A percentile compares a stretch with the other conserved stretches of the same genome.
Conservation (phyloP, 2,329 filamentous ascomycete species). For the Apiospora phragmitis region DNA sequence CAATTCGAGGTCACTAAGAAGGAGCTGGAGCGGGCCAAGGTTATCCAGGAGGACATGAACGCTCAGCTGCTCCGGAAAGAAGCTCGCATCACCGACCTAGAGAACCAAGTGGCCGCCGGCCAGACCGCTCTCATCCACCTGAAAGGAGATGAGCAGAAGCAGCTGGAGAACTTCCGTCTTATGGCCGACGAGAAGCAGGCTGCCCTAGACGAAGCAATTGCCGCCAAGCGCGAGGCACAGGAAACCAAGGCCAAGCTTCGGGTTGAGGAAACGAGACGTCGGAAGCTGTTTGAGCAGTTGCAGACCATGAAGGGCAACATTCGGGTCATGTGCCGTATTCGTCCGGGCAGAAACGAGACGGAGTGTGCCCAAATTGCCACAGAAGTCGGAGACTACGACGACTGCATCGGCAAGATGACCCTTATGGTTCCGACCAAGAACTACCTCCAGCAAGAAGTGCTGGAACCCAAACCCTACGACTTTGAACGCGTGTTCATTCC, state of each 20-base stretch:
- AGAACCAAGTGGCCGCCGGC: slow-evolving; percentile 15
- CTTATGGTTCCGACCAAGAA: slow-evolving; percentile 81
- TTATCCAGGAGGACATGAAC: slow-evolving; percentile 19
- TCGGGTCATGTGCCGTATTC: slow-evolving; percentile 94
- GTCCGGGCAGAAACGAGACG: slow-evolving; percentile 63
- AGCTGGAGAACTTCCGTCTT: slow-evolving; percentile 17
- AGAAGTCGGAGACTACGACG: slow-evolving; percentile 60
- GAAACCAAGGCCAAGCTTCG: slow-evolving; percentile 21
- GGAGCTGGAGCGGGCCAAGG: slow-evolving; percentile 34
- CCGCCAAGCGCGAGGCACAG: slow-evolving; percentile 15
- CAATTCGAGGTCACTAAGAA: slow-evolving; percentile 67
- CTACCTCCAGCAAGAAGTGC: slow-evolving; percentile 68
- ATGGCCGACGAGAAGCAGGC: slow-evolving; percentile 16
- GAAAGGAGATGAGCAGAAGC: slow-evolving; percentile 18
- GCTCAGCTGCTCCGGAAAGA: slow-evolving; percentile 14
- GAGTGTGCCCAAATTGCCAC: slow-evolving; percentile 73
- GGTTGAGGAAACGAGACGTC: slow-evolving; percentile 54
- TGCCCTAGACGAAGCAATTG: slow-evolving; percentile 14
- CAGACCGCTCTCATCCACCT: slow-evolving; percentile 32
- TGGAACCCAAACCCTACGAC: slow-evolving; percentile 78
- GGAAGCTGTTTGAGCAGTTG: slow-evolving; percentile 95
- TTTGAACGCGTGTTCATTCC: slow-evolving; percentile 94
- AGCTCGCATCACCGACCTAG: slow-evolving; percentile 18
- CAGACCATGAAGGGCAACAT: slow-evolving; percentile 98
- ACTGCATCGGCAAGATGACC: slow-evolving; percentile 82